Conservation (phyloP, 1,284 basidiomycete genomes). For the Trichosporon sp. region DNA sequence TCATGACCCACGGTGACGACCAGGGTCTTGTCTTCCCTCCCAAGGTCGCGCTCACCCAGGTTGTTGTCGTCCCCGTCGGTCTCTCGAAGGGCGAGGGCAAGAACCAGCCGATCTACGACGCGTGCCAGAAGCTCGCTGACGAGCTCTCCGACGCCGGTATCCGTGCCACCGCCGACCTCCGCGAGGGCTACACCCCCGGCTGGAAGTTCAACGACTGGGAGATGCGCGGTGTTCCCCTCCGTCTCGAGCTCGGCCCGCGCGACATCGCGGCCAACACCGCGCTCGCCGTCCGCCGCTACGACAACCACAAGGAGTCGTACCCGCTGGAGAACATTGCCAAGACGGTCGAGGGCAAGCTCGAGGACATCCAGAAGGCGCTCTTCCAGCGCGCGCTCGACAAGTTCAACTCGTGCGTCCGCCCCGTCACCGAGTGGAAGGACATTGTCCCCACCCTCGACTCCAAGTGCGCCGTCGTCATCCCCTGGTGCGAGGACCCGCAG, state of each 20-base stretch:
- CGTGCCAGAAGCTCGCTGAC: constrained; percentile 69
- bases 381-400: constrained; percentile 69
- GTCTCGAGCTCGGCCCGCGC: constrained; percentile 92
- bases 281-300: constrained; percentile 83
- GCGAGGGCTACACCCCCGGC: constrained; percentile 94
- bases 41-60: constrained; percentile 87
- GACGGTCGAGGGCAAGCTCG: constrained; percentile 64
- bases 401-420: constrained; percentile 69
- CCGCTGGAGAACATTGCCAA: constrained; percentile 61
- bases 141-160: constrained; percentile 68
- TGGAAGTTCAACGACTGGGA: constrained; percentile 99
- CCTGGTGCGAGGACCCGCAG: constrained; percentile 91
- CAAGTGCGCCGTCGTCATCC: constrained; percentile 83
- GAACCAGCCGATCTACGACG: constrained; percentile 69
- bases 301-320: constrained; percentile 70
- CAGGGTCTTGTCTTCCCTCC: constrained; percentile 95
- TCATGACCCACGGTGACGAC: constrained; percentile 99
- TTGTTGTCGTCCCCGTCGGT: constrained; percentile 87
- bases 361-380: constrained; percentile 87
- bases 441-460: constrained; percentile 84
- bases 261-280: constrained; percentile 82
- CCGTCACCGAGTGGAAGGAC: constrained; percentile 82
- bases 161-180: constrained; percentile 81
- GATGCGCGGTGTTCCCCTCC: constrained; percentile 94
- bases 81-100: constrained; percentile 57